A percentile compares a stretch with the other conserved stretches of the same genome.
phyloP scores from a whole-genome alignment of 2,329 filamentous ascomycete genomes.

The Monosporascus ibericus region DNA sequence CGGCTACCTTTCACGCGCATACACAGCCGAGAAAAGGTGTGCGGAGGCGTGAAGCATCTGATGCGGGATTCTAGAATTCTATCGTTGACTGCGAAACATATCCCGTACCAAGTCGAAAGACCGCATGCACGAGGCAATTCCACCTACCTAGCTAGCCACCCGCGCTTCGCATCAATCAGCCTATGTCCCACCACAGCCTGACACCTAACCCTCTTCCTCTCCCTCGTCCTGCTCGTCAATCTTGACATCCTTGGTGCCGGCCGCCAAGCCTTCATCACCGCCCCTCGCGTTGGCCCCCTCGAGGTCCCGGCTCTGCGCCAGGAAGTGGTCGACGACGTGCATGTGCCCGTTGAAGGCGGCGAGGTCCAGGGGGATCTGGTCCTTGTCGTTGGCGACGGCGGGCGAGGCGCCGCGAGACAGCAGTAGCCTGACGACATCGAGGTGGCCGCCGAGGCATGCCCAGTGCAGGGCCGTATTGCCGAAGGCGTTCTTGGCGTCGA shows the following conservation, averaged over 20 bases:
- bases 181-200: background rate
- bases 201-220: background rate
- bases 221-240: slow-evolving; percentile 12
- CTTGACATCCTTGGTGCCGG: slow-evolving; percentile 26
- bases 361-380: slow-evolving; percentile 73
- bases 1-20: too few relatives aligned
- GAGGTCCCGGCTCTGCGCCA: slow-evolving; percentile 40
- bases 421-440: slow-evolving; percentile 72
- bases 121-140: too few relatives aligned
- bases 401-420: slow-evolving; percentile 73
- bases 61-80: too few relatives aligned
- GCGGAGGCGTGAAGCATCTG: too few relatives aligned
- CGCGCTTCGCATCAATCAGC: background rate
- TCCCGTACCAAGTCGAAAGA: too few relatives aligned
- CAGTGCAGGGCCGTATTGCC: slow-evolving; percentile 93
- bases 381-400: slow-evolving; percentile 72
- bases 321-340: slow-evolving; percentile 57
- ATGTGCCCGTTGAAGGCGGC: slow-evolving; percentile 65
- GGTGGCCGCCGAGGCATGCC: slow-evolving; percentile 84
- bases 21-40: too few relatives aligned
- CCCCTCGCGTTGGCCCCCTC: slow-evolving; percentile 42
- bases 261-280: slow-evolving; percentile 36
- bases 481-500: slow-evolving; percentile 68
- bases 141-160: too few relatives aligned
- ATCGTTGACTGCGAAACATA: too few relatives aligned